These are phyloP conservation scores for Tinospora cordifolia DNA, from an alignment of 164 flowering plant genomes.

Conservation along the genomic window DNA sequence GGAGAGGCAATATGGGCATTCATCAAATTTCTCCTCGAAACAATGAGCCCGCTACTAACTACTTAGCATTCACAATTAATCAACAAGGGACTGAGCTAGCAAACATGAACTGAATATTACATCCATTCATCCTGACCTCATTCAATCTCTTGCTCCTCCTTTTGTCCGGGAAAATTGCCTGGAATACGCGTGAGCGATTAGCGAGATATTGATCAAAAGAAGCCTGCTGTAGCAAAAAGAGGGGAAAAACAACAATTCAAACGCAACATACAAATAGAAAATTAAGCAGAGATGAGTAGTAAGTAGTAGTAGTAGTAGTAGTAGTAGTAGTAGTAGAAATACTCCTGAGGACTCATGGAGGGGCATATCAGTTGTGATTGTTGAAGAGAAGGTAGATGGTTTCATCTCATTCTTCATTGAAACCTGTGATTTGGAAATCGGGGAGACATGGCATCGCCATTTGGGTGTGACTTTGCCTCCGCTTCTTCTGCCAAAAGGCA, in stretches of 20 bases:
- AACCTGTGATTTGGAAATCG: neutral
- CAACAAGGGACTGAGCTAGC: no score
- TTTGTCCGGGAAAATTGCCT: constrained; percentile 79
- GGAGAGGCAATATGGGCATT: no score
- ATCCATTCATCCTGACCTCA: constrained; percentile 31
- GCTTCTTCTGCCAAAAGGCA: neutral
- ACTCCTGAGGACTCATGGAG: constrained; percentile 65
- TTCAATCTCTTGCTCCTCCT: constrained; percentile 52
- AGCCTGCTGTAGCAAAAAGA: constrained; percentile 48
- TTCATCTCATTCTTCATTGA: constrained; percentile 9
- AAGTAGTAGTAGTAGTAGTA: neutral
- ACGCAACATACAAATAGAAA: neutral
- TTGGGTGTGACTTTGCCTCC: neutral
- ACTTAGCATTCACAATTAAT: no score
- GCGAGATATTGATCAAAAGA: constrained; percentile 69
- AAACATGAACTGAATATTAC: no score
- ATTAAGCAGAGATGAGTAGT: no score
- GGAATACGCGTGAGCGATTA: constrained; percentile 58
- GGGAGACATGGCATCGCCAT: neutral
- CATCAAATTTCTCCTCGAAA: no score
- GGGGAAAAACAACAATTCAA: neutral
- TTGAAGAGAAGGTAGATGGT: constrained; percentile 29
- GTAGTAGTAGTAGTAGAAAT: neutral
- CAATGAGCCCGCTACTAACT: no score
- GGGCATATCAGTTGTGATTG: constrained; percentile 52